Percentiles rank a stretch among this genome's conserved stretches.
These are phyloP conservation scores for Lachancea dasiensis DNA, from an alignment of 805 yeast species.

Conservation along the genomic window DNA sequence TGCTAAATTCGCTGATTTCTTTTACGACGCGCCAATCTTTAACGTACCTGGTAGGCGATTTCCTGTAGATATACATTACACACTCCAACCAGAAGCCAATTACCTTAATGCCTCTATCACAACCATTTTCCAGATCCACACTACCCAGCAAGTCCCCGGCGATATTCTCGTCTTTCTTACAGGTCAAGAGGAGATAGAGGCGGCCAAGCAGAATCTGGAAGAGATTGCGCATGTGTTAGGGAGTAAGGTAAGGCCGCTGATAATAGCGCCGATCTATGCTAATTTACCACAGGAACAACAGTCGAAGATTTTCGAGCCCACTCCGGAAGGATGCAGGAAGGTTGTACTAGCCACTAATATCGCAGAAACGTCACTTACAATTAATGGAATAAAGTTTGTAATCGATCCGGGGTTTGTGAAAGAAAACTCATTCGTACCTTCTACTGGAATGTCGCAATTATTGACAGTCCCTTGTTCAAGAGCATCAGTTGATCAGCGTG, in stretches of 20 bases:
- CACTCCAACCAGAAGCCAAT: conserved; percentile 84
- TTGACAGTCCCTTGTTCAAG: conserved; percentile 84
- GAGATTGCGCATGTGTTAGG: conserved; percentile 66
- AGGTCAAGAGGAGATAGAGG: conserved; percentile 95
- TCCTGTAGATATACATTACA: conserved; percentile 82
- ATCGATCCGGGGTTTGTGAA: conserved; percentile 94
- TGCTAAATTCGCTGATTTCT: conserved; percentile 73
- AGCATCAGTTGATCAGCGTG: conserved; percentile 94
- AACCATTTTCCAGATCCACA: conserved; percentile 82
- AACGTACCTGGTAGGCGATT: conserved; percentile 89
- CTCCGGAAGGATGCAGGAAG: conserved; percentile 73
- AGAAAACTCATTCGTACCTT: conserved; percentile 82
- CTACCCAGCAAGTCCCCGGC: conserved; percentile 52
- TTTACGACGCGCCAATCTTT: conserved; percentile 78
- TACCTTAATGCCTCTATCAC: conserved; percentile 85
- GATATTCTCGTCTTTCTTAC: conserved; percentile 89
- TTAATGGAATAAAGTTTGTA: conserved; percentile 91
- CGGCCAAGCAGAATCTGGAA: conserved; percentile 60
- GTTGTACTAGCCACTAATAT: conserved; percentile 93
- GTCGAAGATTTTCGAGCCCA: conserved; percentile 73
- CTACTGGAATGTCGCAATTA: conserved; percentile 82
- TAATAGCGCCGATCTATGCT: conserved; percentile 85
- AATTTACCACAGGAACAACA: conserved; percentile 85
- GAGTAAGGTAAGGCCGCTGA: conserved; percentile 49
- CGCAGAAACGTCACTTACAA: conserved; percentile 94